Conservation (phyloP, 2,329 filamentous ascomycete genomes). For the Beauveria asiatica region DNA sequence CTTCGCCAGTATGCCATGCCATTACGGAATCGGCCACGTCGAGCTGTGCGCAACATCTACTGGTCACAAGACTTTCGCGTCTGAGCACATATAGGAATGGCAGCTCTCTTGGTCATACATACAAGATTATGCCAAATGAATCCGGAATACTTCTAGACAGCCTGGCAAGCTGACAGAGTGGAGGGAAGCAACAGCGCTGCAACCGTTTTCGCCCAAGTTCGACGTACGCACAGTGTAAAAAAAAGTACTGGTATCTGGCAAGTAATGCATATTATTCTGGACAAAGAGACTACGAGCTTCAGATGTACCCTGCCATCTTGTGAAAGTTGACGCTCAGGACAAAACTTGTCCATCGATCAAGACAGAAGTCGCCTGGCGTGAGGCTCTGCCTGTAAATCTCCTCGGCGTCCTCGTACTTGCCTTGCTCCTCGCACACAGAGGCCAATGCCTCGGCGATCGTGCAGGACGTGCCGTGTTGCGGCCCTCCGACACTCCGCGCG, state of each 20-base stretch:
- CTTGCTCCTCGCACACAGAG: not conserved
- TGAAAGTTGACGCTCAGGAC: slow-evolving; percentile 10
- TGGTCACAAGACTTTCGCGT: not conserved
- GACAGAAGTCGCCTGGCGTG: not conserved
- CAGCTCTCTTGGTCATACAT: not conserved
- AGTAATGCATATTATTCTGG: not conserved
- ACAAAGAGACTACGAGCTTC: not conserved
- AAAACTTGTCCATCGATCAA: slow-evolving; percentile 11
- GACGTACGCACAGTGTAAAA: too few relatives aligned
- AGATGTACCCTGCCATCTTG: not conserved
- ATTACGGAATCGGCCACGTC: too few relatives aligned
- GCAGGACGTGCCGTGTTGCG: not conserved
- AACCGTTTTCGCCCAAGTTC: too few relatives aligned
- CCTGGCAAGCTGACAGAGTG: too few relatives aligned
- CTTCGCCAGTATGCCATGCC: not conserved
- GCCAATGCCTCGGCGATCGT: too few relatives aligned
- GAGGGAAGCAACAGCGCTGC: too few relatives aligned
- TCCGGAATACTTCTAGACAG: too few relatives aligned
- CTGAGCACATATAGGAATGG: not conserved
- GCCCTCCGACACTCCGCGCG: not conserved
- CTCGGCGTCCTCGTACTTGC: not conserved
- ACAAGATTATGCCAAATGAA: too few relatives aligned
- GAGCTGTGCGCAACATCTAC: too few relatives aligned
- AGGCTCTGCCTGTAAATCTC: not conserved
- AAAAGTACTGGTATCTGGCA: not conserved